Conservation (phyloP, 2,329 filamentous ascomycete species). For the Zymoseptoria passerinii region DNA sequence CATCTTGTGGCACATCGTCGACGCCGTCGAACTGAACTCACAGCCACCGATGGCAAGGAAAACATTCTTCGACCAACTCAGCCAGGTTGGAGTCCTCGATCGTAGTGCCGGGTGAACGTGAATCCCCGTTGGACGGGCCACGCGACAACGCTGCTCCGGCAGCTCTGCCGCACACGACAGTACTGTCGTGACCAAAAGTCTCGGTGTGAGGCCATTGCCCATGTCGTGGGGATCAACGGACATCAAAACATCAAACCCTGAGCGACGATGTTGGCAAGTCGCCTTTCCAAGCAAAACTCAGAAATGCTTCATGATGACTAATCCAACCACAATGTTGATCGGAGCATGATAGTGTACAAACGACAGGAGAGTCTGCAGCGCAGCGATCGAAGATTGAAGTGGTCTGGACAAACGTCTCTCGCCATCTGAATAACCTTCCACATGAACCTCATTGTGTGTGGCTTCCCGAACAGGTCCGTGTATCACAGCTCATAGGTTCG, state of each 20-base stretch:
- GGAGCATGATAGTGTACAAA: not conserved
- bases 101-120: not conserved
- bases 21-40: not conserved
- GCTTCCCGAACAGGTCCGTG: not conserved
- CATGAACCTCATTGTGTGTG: not conserved
- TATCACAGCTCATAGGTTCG: not conserved
- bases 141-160: not conserved
- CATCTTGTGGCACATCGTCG: not conserved
- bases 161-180: not conserved
- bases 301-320: not conserved
- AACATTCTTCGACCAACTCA: not conserved
- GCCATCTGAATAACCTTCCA: not conserved
- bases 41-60: not conserved
- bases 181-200: not conserved
- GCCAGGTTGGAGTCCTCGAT: not conserved
- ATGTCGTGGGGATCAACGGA: not conserved
- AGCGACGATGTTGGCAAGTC: not conserved
- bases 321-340: not conserved
- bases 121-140: not conserved
- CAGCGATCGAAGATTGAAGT: not conserved
- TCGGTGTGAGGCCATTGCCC: not conserved
- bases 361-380: not conserved
- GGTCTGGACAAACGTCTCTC: not conserved
- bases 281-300: not conserved
- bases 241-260: not conserved